Base-by-base conservation (phyloP, 768 basidiomycete genomes). In the Lactarius evosmus region DNA sequence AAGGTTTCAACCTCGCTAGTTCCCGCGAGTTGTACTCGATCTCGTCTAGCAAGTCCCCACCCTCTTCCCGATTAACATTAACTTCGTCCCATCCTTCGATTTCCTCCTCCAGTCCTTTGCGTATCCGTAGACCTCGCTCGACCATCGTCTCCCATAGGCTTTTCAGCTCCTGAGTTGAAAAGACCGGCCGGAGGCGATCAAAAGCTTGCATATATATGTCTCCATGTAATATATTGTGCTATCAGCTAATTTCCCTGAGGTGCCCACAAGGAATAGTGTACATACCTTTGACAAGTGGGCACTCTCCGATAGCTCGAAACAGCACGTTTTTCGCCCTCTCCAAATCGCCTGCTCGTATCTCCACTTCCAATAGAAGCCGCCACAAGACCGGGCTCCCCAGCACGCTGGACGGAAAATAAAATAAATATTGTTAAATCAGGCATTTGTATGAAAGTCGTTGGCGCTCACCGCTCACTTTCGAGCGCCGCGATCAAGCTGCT, bases 201-300 rank as follows among this genome's bases (percentile, higher is more conserved):
- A 92, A 93, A 19, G 90, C 91, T 52, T 91, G 68, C 65, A 93
- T 75, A 79, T 93, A 92, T 51, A 93, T 74, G 53, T 86, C 91
- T 93, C 71, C 66, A 50, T 22, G 22, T 27, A 22, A 38, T 32
- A 49, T 27, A 55, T 59, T 56, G 34, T 41, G 34, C 16, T 12
- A 52, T 71, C 58, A 69, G 70, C 67, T 25, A 55, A 16, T 33
- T 38, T 29, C 14, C 32, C 46, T 49, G 12, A 46, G 44, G 22
- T 9, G 25, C 53, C 36, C 19, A 27, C 4, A 55, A 12, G 34
- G 71, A 54, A 27, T 34, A 27, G 34, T 19, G 25, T 27, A 68
- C 74, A 46, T 56, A 88, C 91, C 89, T 81, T 93, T 93, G 9
- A 78, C 78, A 34, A 91, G 72, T 1, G 91, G 89, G 69, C 89